Base-by-base conservation (phyloP, 495 filamentous ascomycete species). In the Glarea lozoyensis region DNA sequence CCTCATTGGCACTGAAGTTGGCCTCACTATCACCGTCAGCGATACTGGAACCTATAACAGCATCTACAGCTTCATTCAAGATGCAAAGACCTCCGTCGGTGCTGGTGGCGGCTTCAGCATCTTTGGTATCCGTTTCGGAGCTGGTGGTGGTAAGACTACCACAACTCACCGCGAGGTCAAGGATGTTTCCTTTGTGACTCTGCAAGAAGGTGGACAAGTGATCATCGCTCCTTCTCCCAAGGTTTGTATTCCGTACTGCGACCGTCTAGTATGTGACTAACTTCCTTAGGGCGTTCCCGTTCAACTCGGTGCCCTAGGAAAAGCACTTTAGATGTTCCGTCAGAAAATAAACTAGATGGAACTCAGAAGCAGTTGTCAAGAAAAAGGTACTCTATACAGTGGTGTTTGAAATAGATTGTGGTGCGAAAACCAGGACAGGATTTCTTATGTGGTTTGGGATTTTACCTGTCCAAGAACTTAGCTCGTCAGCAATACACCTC, bases 101-200 rank as follows among this genome's bases (percentile, higher is more conserved):
- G 36, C 15, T 5, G 36, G 36, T 10, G n/a, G n/a, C n/a, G n/a
- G n/a, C n/a, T 38, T 38, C 36, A 10, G 16, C 10, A 38, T 38
- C 36, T 38, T 38, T 15, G 36, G 36, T 21, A 20, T 38, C 36
- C 36, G 15, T 15, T 38, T 38, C 15, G n/a, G n/a, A n/a, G n/a
- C n/a, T n/a, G 36, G 36, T 19, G 36, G 16, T 4, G 36, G 36
- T 38, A 19, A 19, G 4, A 23, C 15, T 10, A 5, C 16, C 4
- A 15, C 18, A 13, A 38, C 36, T 15, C 36, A 38, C 20, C 36
- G 36, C 5, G 15, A 38, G 4, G 15, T 15, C 10, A 38, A 4
- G 15, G 20, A 19, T 38, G 16, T 38, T 13, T 20, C 15, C 9
- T 20, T 38, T 10, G 15, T 10, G 6, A 18, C 10, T 18, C 15